phyloP scores from a whole-genome alignment of 768 basidiomycete species.

The Lactarius quietus region DNA sequence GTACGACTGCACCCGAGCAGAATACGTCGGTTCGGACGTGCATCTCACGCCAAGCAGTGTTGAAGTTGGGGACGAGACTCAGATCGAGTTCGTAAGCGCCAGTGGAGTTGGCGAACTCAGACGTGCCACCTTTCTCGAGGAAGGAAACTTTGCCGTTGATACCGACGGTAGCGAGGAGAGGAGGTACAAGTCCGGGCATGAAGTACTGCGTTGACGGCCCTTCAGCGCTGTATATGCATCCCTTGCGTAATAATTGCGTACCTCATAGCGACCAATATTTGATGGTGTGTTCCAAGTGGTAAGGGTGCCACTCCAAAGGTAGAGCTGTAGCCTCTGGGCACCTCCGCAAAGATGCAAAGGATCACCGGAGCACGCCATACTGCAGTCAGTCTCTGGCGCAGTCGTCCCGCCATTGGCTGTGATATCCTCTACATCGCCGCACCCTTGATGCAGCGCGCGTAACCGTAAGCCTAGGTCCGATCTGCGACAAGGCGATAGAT shows the following conservation, averaged over 20 bases:
- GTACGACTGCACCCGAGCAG: slow-evolving; percentile 67
- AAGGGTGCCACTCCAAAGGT: slow-evolving; percentile 36
- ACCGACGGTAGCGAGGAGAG: slow-evolving; percentile 70
- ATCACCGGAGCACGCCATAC: slow-evolving; percentile 63
- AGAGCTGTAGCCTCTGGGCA: slow-evolving; percentile 43
- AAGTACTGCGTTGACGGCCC: slow-evolving; percentile 36
- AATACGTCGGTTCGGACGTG: slow-evolving; percentile 76
- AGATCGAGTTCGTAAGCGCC: slow-evolving; percentile 78
- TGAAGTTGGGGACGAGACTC: slow-evolving; percentile 44
- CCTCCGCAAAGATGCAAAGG: slow-evolving; percentile 67
- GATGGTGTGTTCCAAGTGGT: slow-evolving; percentile 62
- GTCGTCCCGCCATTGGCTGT: slow-evolving; percentile 33
- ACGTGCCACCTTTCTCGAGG: slow-evolving; percentile 70
- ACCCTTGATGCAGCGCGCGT: slow-evolving; percentile 42
- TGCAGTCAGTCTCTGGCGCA: slow-evolving; percentile 40
- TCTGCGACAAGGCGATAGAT: not conserved
- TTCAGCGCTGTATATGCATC: not conserved
- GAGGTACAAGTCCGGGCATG: slow-evolving; percentile 60
- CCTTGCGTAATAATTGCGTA: slow-evolving; percentile 30
- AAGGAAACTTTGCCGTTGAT: slow-evolving; percentile 81
- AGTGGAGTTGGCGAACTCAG: slow-evolving; percentile 58
- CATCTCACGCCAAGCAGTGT: slow-evolving; percentile 67
- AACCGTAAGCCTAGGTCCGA: slow-evolving; percentile 1
- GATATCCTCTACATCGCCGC: slow-evolving; percentile 64
- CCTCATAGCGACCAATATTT: slow-evolving; percentile 70